Base-by-base conservation (phyloP, 306 rosid genomes). In the Glycyrrhiza uralensis region DNA sequence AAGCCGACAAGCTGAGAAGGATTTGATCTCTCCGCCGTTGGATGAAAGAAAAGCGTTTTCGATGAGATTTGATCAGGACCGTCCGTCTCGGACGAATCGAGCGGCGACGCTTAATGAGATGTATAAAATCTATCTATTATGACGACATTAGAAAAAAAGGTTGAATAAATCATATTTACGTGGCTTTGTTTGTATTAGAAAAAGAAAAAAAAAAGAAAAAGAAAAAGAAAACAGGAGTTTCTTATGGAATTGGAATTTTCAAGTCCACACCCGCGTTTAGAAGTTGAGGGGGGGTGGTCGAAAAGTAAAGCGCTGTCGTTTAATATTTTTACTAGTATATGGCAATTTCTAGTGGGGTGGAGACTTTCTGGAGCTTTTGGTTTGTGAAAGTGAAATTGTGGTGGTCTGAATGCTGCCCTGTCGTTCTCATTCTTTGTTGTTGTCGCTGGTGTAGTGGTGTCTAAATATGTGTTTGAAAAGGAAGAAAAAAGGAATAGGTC, bases 1-100 rank as follows among this genome's bases (percentile, higher is more conserved):
- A 83, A 68, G 98, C 84, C 1, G 87, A 76, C 69, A 93, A 93
- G 89, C 87, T 93, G 4, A 66, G 77, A 32, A 93, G 69, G 87
- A 93, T 93, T 77, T 86, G 42, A 90, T 77, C 67, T 77, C 67
- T 18, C 30, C 14, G 10, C 74, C 79, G 78, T 57, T 63, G 17
- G 75, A 66, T 66, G 22, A 15, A 29, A n/a, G 47, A 36, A n/a
- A n/a, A 23, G 70, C 19, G 46, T 65, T 50, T 30, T 29, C 50
- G 22, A 3, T 18, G 19, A 62, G 52, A n/a, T n/a, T 67, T 79
- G 63, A 78, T 63, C 64, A 14, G 56, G 35, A 50, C 64, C 73
- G 72, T 70, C 45, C 50, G 20, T 14, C 15, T 45, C 15, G 76
- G 39, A 29, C 51, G 30, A 55, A 44, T 66, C 55, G 3, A 14